Base-by-base conservation (phyloP, 2,329 filamentous ascomycete genomes). In the Cercospora janseana region DNA sequence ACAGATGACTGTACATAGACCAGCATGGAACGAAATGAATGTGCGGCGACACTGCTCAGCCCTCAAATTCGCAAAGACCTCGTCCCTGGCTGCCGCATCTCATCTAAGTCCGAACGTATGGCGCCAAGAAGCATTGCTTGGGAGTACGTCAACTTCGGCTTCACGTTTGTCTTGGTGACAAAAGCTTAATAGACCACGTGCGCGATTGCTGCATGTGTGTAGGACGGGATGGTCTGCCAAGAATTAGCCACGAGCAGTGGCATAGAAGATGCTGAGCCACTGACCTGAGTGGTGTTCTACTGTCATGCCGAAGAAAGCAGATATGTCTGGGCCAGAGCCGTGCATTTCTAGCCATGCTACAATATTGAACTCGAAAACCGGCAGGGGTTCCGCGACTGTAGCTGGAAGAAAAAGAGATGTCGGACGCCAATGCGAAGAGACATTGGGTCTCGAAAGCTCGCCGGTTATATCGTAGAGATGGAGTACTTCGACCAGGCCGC, bases 401-500 rank as follows among this genome's bases (percentile, higher is more conserved):
- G n/a, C 10, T 20, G 16, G 10, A 37, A 6, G 3, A 5, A 6
- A 18, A 37, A 16, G 35, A 34, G 8, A 45, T 45, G 42, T 23
- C 42, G 12, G 18, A 4, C 10, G 5, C 20, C 5, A 13, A 23
- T 18, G 16, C 10, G 28, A 45, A 24, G 27, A 35, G 13, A 18
- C n/a, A 28, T 12, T 45, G 42, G 42, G 13, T 15, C 7, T 9
- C 20, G 7, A 45, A 45, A n/a, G 12, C 28, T 18, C 28, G 16
- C 4, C 6, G 15, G 15, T 18, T 18, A 6, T 45, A 34, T 27
- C 16, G 42, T 2, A 35, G 23, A 27, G 8, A 49, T 40, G 46
- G 32, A 29, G 31, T 37, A 8, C 42, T 69, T 7, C 54, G 59
- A 52, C 66, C 67, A 7, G 67, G 66, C 42, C 61, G 66, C 28